Percentiles rank a stretch among this genome's conserved stretches.
Evolutionary conservation across 2,329 filamentous ascomycete species (phyloP).

Genomic region (Calonectria honghensis): DNA sequence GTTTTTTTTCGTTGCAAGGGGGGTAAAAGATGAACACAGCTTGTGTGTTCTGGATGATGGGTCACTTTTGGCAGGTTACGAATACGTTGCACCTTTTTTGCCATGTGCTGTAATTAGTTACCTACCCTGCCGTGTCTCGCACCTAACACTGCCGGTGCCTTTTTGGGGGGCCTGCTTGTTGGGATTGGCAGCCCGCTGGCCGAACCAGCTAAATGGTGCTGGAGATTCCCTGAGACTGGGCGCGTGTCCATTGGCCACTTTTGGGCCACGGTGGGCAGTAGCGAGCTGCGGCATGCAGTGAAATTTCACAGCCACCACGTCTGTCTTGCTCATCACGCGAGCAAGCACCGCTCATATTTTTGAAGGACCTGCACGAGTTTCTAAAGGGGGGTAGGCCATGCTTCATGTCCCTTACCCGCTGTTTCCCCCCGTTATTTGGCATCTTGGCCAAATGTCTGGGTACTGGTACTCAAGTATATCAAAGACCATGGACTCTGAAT

Average conservation of each 20-base stretch:
- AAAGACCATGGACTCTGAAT: not conserved
- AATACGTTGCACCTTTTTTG: slow-evolving; percentile 30
- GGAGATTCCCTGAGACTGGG: slow-evolving; percentile 34
- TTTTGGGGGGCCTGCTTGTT: slow-evolving; percentile 15
- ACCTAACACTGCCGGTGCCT: not conserved
- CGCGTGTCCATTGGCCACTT: slow-evolving; percentile 48
- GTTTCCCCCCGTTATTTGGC: not conserved
- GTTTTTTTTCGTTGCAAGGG: slow-evolving; percentile 28
- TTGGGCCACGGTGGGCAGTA: slow-evolving; percentile 42
- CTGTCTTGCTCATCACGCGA: not conserved
- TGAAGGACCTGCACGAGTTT: not conserved
- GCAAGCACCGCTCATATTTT: not conserved
- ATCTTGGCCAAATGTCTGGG: not conserved
- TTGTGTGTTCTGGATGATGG: not conserved
- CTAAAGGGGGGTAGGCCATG: not conserved
- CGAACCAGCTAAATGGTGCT: slow-evolving; percentile 5
- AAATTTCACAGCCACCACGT: slow-evolving; percentile 45
- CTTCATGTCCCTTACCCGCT: too few species aligned
- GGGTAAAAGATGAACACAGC: not conserved
- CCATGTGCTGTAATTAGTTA: slow-evolving; percentile 16
- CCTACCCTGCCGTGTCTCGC: slow-evolving; percentile 15
- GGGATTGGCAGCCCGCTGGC: slow-evolving; percentile 47
- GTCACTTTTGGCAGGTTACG: slow-evolving; percentile 25
- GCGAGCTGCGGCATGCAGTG: slow-evolving; percentile 34
- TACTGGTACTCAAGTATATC: not conserved